phyloP scores from a whole-genome alignment of 257 asterid genomes.

The Asclepias syriaca region DNA sequence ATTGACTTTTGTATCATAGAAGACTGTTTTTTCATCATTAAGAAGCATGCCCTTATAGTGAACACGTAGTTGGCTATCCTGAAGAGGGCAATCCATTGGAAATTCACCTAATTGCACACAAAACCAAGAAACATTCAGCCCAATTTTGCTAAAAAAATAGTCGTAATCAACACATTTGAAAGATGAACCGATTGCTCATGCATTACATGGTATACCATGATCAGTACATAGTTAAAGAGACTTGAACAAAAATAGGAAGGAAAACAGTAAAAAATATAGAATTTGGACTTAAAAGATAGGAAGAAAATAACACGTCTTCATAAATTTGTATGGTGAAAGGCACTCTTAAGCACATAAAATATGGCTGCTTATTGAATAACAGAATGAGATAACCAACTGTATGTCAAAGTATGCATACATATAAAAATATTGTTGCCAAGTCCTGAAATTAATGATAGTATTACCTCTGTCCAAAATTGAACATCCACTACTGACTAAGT shows the following conservation, averaged over 20 bases:
- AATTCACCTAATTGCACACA: slow-evolving; percentile 71
- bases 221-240: background rate
- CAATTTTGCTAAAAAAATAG: slow-evolving; percentile 5
- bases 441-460: background rate
- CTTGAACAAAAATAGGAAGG: background rate
- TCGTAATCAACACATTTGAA: background rate
- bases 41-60: slow-evolving; percentile 93
- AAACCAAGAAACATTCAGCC: slow-evolving; percentile 16
- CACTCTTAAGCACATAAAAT: background rate
- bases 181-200: background rate
- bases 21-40: slow-evolving; percentile 66
- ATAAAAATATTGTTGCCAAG: background rate
- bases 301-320: background rate
- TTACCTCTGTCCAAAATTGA: background rate
- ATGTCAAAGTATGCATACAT: background rate
- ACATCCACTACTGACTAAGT: too few species aligned
- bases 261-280: background rate
- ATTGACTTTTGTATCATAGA: slow-evolving; percentile 73
- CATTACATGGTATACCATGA: background rate
- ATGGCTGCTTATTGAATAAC: background rate
- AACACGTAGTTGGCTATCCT: slow-evolving; percentile 76
- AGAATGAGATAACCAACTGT: background rate
- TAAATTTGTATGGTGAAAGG: background rate
- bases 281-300: background rate
- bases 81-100: slow-evolving; percentile 99